Base-by-base conservation (phyloP, 2,329 filamentous ascomycete genomes). In the Periconia digitata region DNA sequence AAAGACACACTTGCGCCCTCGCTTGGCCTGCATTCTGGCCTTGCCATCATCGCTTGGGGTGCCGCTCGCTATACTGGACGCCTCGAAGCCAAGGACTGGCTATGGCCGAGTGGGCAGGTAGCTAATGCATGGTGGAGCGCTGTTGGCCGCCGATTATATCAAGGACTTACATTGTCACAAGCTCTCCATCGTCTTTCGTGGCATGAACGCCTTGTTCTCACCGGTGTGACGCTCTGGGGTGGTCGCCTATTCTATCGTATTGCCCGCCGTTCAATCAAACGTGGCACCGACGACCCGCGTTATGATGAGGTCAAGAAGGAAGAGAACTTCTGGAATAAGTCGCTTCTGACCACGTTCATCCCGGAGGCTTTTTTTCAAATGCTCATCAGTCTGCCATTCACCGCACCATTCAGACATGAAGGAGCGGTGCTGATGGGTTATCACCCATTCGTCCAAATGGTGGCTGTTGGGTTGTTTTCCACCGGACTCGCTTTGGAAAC, bases 101-200 rank as follows among this genome's bases (percentile, higher is more conserved):
- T 82, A 6, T 84, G 81, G 81, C 79, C 81, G 1, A 68, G 74
- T 3, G 78, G 73, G 2, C 79, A 79, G 56, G 76, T 84, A 8
- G 64, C 74, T 47, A 84, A 83, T 59, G 81, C 80, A 6, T 85
- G 82, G 82, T 84, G 80, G 78, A 78, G 74, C 46, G 80, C 82
- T 18, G 66, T 85, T 36, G 80, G 81, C 13, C 71, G 74, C n/a
- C 76, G 76, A 5, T 70, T 82, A 10, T 68, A 74, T 47, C 71
- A 75, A 23, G 74, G 76, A 1, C 62, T 79, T 17, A 74, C 78
- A 0, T 48, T 80, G 5, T 57, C 69, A 1, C 69, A 75, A 40
- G 78, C 80, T 15, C 75, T 79, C 57, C 56, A 65, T 16, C 73
- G 73, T 3, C 67, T 84, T 3, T 76, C 76, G 2, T 80, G 80